phyloP scores from a whole-genome alignment of 2,329 filamentous ascomycete genomes.

The Macrophomina pseudophaseolina region DNA sequence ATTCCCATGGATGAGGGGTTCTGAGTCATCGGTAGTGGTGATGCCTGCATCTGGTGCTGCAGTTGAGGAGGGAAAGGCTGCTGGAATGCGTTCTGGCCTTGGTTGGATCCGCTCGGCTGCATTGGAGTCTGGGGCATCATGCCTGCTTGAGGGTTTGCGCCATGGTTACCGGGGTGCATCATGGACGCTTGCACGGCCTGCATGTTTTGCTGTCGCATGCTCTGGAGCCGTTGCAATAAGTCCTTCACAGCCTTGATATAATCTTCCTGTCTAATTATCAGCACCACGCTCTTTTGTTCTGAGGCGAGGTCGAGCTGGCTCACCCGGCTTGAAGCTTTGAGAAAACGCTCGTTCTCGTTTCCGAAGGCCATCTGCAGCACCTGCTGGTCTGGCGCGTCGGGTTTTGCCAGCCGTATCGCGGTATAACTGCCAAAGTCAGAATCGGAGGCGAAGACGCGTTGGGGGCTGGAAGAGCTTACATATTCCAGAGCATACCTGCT shows the following conservation, averaged over 20 bases:
- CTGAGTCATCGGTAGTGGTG: slow-evolving; percentile 51
- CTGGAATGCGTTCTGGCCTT: slow-evolving; percentile 47
- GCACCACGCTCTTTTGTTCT: neutral
- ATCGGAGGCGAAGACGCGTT: neutral
- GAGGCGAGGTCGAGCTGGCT: neutral
- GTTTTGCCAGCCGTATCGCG: slow-evolving; percentile 17
- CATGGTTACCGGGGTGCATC: slow-evolving; percentile 21
- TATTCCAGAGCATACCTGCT: slow-evolving; percentile 11
- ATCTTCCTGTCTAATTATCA: slow-evolving; percentile 9
- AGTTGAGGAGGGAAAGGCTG: slow-evolving; percentile 55
- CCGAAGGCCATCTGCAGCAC: slow-evolving; percentile 6
- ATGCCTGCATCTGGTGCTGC: slow-evolving; percentile 57
- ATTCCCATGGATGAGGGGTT: slow-evolving; percentile 40
- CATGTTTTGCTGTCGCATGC: slow-evolving; percentile 16
- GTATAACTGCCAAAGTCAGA: slow-evolving; percentile 22
- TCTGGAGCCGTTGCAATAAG: neutral
- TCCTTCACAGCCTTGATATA: slow-evolving; percentile 3
- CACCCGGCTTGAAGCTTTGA: slow-evolving; percentile 2
- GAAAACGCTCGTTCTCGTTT: slow-evolving; percentile 3
- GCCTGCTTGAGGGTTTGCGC: slow-evolving; percentile 31
- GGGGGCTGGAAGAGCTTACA: slow-evolving; percentile 2
- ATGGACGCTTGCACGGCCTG: slow-evolving; percentile 18
- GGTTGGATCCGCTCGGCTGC: slow-evolving; percentile 44
- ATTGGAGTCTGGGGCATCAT: slow-evolving; percentile 44
- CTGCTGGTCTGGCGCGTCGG: neutral